Percentiles rank a stretch among this genome's conserved stretches.
Evolutionary conservation across 2,329 filamentous ascomycete species (phyloP).

Genomic region (Xenoacremonium recifei): DNA sequence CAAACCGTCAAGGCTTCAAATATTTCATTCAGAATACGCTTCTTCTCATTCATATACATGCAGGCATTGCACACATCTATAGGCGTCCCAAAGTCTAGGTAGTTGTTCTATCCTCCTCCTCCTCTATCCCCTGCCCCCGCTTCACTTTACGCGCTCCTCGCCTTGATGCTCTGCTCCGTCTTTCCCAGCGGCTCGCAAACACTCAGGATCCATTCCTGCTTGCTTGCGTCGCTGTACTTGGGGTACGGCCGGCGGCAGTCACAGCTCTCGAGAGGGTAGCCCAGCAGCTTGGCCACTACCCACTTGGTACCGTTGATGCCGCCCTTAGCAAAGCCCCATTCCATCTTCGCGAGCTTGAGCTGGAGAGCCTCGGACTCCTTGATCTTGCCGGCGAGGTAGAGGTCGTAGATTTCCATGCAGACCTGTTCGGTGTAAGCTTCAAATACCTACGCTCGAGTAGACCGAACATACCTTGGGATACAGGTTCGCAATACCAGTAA

Average conservation of each 20-base stretch:
- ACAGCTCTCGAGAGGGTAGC: constrained; percentile 49
- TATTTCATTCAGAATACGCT: too few relatives aligned
- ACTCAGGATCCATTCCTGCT: constrained; percentile 32
- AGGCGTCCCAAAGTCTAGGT: constrained; percentile 4
- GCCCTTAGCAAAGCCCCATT: constrained; percentile 56
- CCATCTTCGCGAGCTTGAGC: constrained; percentile 48
- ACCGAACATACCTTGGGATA: constrained; percentile 47
- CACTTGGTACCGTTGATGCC: constrained; percentile 62
- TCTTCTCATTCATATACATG: too few relatives aligned
- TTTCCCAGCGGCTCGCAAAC: constrained; percentile 22
- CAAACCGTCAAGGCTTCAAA: too few relatives aligned
- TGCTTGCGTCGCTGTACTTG: constrained; percentile 36
- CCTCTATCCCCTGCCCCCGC: constrained; percentile 5
- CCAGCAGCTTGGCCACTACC: constrained; percentile 52
- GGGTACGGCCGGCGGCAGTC: constrained; percentile 57
- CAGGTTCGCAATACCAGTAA: constrained; percentile 63
- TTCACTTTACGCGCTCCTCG: constrained; percentile 8
- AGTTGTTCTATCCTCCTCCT: constrained; percentile 3
- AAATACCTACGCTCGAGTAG: neutral
- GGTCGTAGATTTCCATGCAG: constrained; percentile 49
- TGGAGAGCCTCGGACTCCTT: constrained; percentile 49
- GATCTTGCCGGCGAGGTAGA: constrained; percentile 45
- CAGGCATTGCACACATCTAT: too few relatives aligned
- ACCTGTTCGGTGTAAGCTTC: constrained; percentile 5
- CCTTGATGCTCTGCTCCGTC: constrained; percentile 21